Base-by-base conservation (phyloP, 1,139 yeast genomes). In the Eremothecium cymbalariae region DNA sequence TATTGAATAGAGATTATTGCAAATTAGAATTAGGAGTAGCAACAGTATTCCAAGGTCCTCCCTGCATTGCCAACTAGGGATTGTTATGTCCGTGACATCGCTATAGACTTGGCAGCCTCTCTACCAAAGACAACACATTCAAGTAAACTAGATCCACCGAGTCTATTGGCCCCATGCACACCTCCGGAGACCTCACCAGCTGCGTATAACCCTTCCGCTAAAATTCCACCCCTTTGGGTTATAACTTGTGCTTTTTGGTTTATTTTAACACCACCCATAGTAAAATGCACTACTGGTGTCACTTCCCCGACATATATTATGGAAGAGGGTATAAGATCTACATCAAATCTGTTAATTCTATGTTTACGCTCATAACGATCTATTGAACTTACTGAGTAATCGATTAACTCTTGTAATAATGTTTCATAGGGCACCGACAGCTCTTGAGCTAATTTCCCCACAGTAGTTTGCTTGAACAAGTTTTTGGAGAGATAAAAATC, bases 151-250 rank as follows among this genome's bases (percentile, higher is more conserved):
- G 86, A 77, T 0, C 93, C 94, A 24, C 88, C 88, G 12, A 82
- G 62, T 51, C 90, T 67, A 53, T 79, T 90, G 31, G 72, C 75
- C 8, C 93, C 93, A 52, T 82, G 93, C 12, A 82, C 78, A 33
- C 90, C 93, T 17, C 93, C 93, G 11, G 85, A 81, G 12, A 80
- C 72, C 55, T 82, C 93, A 19, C 93, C 94, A 17, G 82, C 81
- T 2, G 90, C 90, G 53, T 67, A 81, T 21, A 79, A 59, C 2
- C 85, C 88, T 23, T 60, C 62, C 44, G 78, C 72, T 2, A 74
- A 66, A 11, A 50, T 46, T 4, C 51, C 48, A n/a, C 63, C 62
- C 8, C 57, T 52, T 21, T 60, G 58, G 34, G 65, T 61, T 32
- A 78, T 44, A 2, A 80, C 84, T 47, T 76, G 70, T 0, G 80